Conservation (phyloP, 83 land plant genomes). For the Diphasiastrum complanatum region DNA sequence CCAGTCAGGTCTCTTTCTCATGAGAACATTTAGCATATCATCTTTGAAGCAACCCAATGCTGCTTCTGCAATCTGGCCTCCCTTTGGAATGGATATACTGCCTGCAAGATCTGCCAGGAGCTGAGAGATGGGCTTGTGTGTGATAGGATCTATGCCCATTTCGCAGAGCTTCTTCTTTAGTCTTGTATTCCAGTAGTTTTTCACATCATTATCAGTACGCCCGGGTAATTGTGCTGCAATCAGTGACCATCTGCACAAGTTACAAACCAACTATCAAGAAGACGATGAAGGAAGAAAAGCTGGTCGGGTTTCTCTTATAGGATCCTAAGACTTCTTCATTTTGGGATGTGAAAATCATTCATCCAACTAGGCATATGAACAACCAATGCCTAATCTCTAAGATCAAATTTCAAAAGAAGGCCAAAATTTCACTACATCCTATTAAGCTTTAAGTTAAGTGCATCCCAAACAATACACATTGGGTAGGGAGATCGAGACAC, state of each 20-base stretch:
- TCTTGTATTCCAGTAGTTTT: not conserved
- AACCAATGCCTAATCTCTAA: too few relatives aligned
- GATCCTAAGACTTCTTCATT: too few relatives aligned
- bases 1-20: not conserved
- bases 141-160: not conserved
- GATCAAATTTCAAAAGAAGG: too few relatives aligned
- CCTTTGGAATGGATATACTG: not conserved
- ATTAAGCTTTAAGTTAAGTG: too few relatives aligned
- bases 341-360: too few relatives aligned
- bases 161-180: constrained; percentile 1
- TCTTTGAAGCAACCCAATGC: not conserved
- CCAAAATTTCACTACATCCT: too few relatives aligned
- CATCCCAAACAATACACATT: too few relatives aligned
- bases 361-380: too few relatives aligned
- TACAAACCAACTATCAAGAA: too few relatives aligned
- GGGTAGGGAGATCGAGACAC: too few relatives aligned
- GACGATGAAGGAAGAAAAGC: too few relatives aligned
- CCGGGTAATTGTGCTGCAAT: not conserved
- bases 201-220: not conserved
- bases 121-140: not conserved
- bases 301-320: too few relatives aligned
- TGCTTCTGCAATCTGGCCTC: constrained; percentile 2
- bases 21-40: not conserved
- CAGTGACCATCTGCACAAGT: not conserved
- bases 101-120: constrained; percentile 2